Evolutionary conservation across 495 filamentous ascomycete species (phyloP).

Genomic region (Gamarada debralockiae): DNA sequence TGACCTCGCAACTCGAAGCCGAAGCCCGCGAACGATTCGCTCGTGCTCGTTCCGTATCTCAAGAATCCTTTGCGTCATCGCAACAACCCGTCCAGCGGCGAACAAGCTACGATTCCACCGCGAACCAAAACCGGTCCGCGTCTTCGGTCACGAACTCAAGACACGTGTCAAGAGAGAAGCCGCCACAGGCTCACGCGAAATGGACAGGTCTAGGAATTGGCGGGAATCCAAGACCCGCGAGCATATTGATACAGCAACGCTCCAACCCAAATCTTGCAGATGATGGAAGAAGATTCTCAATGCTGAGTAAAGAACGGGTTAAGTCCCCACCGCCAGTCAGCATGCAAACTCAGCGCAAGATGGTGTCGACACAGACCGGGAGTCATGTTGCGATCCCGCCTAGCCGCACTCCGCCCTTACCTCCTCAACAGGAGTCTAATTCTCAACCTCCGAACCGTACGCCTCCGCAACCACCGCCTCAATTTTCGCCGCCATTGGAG

Average conservation of each 20-base stretch:
- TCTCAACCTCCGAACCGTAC: too few species aligned
- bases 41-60: neutral
- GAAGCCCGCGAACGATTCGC: conserved; percentile 10
- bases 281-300: conserved; percentile 6
- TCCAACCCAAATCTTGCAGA: neutral
- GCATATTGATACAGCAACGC: neutral
- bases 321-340: conserved; percentile 1
- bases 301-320: neutral
- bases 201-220: too few species aligned
- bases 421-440: neutral
- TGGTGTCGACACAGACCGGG: neutral
- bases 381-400: neutral
- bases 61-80: neutral
- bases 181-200: too few species aligned
- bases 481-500: neutral
- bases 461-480: neutral
- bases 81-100: too few species aligned
- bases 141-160: too few species aligned
- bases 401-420: neutral
- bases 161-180: neutral
- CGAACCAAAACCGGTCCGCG: too few species aligned
- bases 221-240: too few species aligned
- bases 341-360: conserved; percentile 3
- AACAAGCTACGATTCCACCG: too few species aligned
- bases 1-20: conserved; percentile 19